A percentile compares a stretch with the other conserved stretches of the same genome.
These are phyloP conservation scores for Aethionema arabicum DNA, from an alignment of 345 rosid species.

Conservation along the genomic window DNA sequence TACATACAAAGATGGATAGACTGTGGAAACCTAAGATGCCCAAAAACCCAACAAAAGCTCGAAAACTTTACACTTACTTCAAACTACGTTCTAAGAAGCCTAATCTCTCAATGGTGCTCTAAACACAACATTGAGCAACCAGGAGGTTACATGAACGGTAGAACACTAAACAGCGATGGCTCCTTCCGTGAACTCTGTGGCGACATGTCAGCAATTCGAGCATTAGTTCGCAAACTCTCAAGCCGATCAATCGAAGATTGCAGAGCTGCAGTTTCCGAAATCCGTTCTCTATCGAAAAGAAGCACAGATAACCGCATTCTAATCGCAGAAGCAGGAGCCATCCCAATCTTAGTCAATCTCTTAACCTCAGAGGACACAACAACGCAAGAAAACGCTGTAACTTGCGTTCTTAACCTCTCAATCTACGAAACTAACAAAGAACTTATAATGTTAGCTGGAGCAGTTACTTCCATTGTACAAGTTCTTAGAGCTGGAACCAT, in stretches of 20 bases:
- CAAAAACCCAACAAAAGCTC: constrained; percentile 92
- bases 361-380: constrained; percentile 54
- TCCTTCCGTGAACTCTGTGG: constrained; percentile 62
- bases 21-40: constrained; percentile 74
- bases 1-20: constrained; percentile 94
- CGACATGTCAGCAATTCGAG: constrained; percentile 66
- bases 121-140: constrained; percentile 79
- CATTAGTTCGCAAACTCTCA: constrained; percentile 68
- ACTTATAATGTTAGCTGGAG: constrained; percentile 82
- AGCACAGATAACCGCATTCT: constrained; percentile 84
- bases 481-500: constrained; percentile 79
- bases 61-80: constrained; percentile 72
- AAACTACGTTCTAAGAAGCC: constrained; percentile 78
- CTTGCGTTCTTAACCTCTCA: constrained; percentile 88
- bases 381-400: constrained; percentile 79
- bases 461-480: constrained; percentile 79
- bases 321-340: constrained; percentile 85
- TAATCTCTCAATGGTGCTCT: constrained; percentile 80
- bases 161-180: constrained; percentile 56
- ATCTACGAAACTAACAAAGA: constrained; percentile 77
- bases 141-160: constrained; percentile 53
- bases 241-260: constrained; percentile 52
- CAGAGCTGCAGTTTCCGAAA: constrained; percentile 67
- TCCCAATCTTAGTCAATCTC: constrained; percentile 67
- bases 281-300: constrained; percentile 74